Evolutionary conservation across 192 early-diverging fungal genomes (phyloP), one percentile per base, ranked within the genome.

Genomic region (Backusella tuberculispora): DNA sequence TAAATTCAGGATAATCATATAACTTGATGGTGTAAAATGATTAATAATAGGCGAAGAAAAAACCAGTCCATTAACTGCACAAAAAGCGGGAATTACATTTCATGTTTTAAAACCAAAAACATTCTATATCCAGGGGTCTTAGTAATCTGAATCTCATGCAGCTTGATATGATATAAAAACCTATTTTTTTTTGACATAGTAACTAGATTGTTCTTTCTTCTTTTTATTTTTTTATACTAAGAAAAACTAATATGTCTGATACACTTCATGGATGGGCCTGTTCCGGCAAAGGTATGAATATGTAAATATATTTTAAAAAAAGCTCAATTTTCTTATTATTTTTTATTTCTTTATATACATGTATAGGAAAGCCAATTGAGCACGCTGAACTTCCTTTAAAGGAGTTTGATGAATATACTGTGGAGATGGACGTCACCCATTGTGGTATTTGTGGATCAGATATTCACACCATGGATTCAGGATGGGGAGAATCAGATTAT

Each of bases 391-490:
- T 80, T n/a, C 70, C 74, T 37, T 45, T 80, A n/a, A 72, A 73
- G 24, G 34, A 9, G 4, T 80, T 85, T 40, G 74, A 79, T 5
- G 79, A 74, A n/a, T 53, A 85, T 42, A 76, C 81, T 56, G 82
- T 88, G 46, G 87, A 88, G 43, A 78, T 88, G 29, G 65, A 82
- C 6, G 76, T 88, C 29, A 74, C 69, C 15, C 86, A 91, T 83
- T 91, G 90, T 68, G 92, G 93, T 69, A 90, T 95, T 65, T 95
- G 94, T 78, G 89, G 86, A 45, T 89, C 89, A 3, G 95, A 96
- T 80, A 74, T 93, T 53, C 92, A 96, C 81, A 90, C 85, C 43
- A 79, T 88, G 69, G 86, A 86, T 72, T 74, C 74, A 0, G 92
- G 85, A 64, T 71, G 68, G 66, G 56, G 56, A 29, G 45, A 56